Evolutionary conservation across 2,329 filamentous ascomycete genomes (phyloP), one percentile per base, ranked within the genome.

Genomic region (Beauveria pseudobassiana): DNA sequence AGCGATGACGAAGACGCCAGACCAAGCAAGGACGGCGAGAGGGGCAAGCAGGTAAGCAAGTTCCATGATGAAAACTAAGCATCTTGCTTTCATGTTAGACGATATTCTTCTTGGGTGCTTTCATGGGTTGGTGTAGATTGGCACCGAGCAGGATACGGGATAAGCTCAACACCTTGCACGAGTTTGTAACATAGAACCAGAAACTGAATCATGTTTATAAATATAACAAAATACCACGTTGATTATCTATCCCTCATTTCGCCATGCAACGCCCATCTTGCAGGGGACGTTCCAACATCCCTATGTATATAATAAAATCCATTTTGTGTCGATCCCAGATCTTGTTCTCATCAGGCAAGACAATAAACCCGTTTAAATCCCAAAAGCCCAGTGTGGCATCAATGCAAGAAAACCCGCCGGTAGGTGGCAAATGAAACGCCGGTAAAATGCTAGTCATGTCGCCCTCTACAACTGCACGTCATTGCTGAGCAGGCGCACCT

Each of bases 401-500:
- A 50, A 54, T 61, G 59, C 51, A 61, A 49, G 30, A 3, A 42
- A 61, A 26, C 34, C 59, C 50, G 43, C 51, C 51, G 4, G 14
- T 42, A 40, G 49, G 46, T 26, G 34, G 57, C 50, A 14, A 52
- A 46, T 4, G 46, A 53, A 60, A 62, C 59, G 30, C 59, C 59
- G 38, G 38, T 55, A 51, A 45, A 57, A 62, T 62, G 59, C 52
- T 51, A 6, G 7, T 59, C 46, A 20, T 20, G 3, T 34, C 38
- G 22, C 40, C 28, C 49, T 48, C 28, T 71, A 96, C 71, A 96
- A 77, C 78, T 96, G 93, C 63, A 91, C 85, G 70, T 91, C 86
- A 67, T 96, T 91, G 74, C 96, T 93, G 70, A 96, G 73, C 63
- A 99, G 80, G 70, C 87, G 83, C 56, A 98, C 92, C 77, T 98